Evolutionary conservation across 2,329 filamentous ascomycete genomes (phyloP).

Genomic region (Arthrobotrys conoides): DNA sequence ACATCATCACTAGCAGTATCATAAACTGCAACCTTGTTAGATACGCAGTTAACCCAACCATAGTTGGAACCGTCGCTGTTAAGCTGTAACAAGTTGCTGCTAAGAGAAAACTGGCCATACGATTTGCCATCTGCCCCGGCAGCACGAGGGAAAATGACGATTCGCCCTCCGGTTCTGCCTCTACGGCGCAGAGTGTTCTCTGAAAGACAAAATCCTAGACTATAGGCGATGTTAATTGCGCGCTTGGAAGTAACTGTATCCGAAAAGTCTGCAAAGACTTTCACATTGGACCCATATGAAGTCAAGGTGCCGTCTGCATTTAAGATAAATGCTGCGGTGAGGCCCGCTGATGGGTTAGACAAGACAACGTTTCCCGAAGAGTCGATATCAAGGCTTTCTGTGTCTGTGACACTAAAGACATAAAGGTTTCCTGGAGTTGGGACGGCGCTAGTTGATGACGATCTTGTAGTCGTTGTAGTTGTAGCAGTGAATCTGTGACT

Average conservation of each 20-base stretch:
- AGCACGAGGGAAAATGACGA: conserved; percentile 22
- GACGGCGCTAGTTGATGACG: conserved; percentile 2
- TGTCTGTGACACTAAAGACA: conserved; percentile 22
- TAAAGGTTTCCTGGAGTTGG: conserved; percentile 39
- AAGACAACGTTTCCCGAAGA: conserved; percentile 35
- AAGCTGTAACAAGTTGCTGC: conserved; percentile 17
- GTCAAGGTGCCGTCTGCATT: conserved; percentile 44
- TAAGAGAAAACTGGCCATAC: conserved; percentile 35
- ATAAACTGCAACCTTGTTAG: conserved; percentile 26
- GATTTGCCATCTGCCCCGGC: neutral
- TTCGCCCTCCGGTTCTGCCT: neutral
- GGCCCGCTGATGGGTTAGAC: neutral
- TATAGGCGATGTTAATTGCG: conserved; percentile 33
- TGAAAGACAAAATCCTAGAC: conserved; percentile 23
- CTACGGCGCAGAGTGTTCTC: neutral
- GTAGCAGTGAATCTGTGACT: conserved; percentile 22
- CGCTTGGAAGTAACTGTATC: conserved; percentile 14
- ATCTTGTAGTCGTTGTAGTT: conserved; percentile 4
- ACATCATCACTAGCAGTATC: conserved; percentile 34
- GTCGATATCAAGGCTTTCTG: conserved; percentile 34
- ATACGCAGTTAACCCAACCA: conserved; percentile 36
- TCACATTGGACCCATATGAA: conserved; percentile 41
- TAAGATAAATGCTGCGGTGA: conserved; percentile 36
- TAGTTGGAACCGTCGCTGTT: conserved; percentile 10
- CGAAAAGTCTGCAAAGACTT: conserved; percentile 45